phyloP scores from a whole-genome alignment of 805 yeast genomes.

The Cyberlindnera saturnus region DNA sequence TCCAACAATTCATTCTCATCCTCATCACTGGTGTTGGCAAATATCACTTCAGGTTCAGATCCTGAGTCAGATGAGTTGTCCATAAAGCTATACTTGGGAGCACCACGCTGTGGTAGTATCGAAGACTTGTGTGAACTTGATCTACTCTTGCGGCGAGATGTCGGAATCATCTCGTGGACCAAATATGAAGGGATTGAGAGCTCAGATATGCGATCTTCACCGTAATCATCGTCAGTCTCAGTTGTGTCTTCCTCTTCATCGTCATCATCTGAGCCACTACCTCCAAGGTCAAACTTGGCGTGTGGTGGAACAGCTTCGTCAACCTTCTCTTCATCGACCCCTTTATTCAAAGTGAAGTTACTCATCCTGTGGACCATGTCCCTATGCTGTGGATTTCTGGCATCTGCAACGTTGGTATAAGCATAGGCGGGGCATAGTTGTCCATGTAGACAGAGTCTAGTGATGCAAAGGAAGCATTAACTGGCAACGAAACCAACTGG shows the following conservation, averaged over 20 bases:
- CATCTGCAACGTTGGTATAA: slow-evolving; percentile 11
- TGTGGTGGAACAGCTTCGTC: slow-evolving; percentile 20
- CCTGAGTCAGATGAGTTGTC: slow-evolving; percentile 15
- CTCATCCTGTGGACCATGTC: slow-evolving; percentile 15
- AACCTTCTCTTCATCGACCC: slow-evolving; percentile 3
- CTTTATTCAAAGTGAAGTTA: slow-evolving; percentile 14
- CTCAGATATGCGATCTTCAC: slow-evolving; percentile 8
- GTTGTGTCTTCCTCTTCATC: slow-evolving; percentile 1
- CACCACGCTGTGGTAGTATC: slow-evolving; percentile 15
- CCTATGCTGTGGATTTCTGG: slow-evolving; percentile 9
- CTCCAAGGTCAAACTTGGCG: slow-evolving; percentile 9
- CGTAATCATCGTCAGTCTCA: slow-evolving; percentile 4
- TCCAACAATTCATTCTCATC: slow-evolving; percentile 30
- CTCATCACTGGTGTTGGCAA: slow-evolving; percentile 12
- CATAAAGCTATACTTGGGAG: slow-evolving; percentile 23
- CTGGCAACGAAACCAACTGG: slow-evolving; percentile 60
- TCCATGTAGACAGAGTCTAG: slow-evolving; percentile 64
- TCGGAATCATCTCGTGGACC: slow-evolving; percentile 6
- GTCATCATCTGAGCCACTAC: slow-evolving; percentile 3
- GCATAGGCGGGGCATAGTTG: slow-evolving; percentile 30
- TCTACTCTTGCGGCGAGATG: not conserved
- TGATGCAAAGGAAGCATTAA: slow-evolving; percentile 73
- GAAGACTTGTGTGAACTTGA: slow-evolving; percentile 1
- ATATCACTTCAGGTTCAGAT: slow-evolving; percentile 14
- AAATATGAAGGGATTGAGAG: slow-evolving; percentile 15